phyloP scores from a whole-genome alignment of 2,329 filamentous ascomycete genomes.

The Emmonsiellopsis sp. region DNA sequence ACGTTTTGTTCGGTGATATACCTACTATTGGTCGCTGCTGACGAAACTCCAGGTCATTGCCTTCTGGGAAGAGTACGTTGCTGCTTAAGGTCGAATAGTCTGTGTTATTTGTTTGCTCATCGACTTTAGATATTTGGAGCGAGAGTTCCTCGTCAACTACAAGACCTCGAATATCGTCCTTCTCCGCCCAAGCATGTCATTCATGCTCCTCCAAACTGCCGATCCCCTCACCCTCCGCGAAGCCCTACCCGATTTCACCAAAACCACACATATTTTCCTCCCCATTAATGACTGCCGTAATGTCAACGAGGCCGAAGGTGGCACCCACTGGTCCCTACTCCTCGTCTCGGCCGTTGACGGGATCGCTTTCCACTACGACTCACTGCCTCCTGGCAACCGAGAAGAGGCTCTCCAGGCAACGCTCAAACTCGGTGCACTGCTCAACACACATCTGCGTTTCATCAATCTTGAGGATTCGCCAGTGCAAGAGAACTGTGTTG shows the following conservation, averaged over 20 bases:
- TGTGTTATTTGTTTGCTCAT: slow-evolving; percentile 8
- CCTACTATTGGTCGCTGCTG: neutral
- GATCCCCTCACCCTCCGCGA: slow-evolving; percentile 50
- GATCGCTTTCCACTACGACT: slow-evolving; percentile 95
- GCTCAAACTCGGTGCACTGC: slow-evolving; percentile 58
- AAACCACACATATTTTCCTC: slow-evolving; percentile 85
- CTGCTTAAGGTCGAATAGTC: neutral
- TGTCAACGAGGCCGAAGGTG: slow-evolving; percentile 70
- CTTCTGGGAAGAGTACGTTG: slow-evolving; percentile 87
- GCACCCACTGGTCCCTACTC: slow-evolving; percentile 89
- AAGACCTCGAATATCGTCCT: slow-evolving; percentile 81
- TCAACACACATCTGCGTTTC: slow-evolving; percentile 60
- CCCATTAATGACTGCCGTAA: slow-evolving; percentile 86
- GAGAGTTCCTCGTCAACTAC: slow-evolving; percentile 71
- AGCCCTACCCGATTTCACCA: slow-evolving; percentile 70
- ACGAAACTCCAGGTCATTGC: slow-evolving; percentile 63
- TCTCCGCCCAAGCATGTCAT: slow-evolving; percentile 85
- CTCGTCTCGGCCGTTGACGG: slow-evolving; percentile 82
- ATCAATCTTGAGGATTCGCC: slow-evolving; percentile 77
- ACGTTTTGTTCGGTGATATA: slow-evolving; percentile 23
- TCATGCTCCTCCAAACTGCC: slow-evolving; percentile 70
- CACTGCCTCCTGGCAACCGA: slow-evolving; percentile 65
- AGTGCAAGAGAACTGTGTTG: slow-evolving; percentile 83
- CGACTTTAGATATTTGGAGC: slow-evolving; percentile 63
- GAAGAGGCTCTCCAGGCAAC: slow-evolving; percentile 62